These are phyloP conservation scores for Effrenium voratum DNA, from an alignment of 73 alveolate species.

Conservation along the genomic window DNA sequence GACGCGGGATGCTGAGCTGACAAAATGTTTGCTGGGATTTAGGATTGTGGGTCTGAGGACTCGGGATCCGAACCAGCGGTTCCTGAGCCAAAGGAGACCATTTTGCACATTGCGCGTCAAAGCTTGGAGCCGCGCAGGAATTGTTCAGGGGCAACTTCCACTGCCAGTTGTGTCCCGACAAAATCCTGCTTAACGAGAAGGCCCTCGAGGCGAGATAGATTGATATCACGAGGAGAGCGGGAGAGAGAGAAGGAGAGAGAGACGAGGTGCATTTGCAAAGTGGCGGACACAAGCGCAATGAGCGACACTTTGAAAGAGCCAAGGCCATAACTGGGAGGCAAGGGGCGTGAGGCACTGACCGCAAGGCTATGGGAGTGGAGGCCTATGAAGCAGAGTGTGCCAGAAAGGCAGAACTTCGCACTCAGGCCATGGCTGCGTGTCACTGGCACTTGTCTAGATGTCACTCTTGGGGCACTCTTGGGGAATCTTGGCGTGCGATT, in stretches of 20 bases:
- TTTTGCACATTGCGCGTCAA: neutral
- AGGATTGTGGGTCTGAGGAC: too few species aligned
- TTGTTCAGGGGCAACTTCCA: conserved; percentile 53
- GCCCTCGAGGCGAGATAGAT: conserved; percentile 40
- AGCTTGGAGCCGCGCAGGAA: conserved; percentile 16
- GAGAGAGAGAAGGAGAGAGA: neutral
- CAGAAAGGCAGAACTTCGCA: conserved; percentile 31
- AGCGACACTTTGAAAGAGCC: conserved; percentile 80
- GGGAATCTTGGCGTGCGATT: neutral
- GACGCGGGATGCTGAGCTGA: too few species aligned
- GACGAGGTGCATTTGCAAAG: conserved; percentile 70
- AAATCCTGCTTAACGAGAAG: conserved; percentile 65
- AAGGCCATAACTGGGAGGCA: neutral
- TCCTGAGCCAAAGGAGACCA: neutral
- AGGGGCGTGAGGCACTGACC: neutral
- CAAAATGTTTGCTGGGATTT: too few species aligned
- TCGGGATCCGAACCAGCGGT: too few species aligned
- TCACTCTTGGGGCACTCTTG: neutral
- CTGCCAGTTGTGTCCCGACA: conserved; percentile 77
- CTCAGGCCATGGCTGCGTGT: neutral
- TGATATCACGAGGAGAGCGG: neutral
- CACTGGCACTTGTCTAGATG: neutral
- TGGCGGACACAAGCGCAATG: conserved; percentile 51
- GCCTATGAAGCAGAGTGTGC: conserved; percentile 78
- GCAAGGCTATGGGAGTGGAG: conserved; percentile 71